phyloP scores from a whole-genome alignment of 2,329 filamentous ascomycete genomes.

The Epichloe typhina region DNA sequence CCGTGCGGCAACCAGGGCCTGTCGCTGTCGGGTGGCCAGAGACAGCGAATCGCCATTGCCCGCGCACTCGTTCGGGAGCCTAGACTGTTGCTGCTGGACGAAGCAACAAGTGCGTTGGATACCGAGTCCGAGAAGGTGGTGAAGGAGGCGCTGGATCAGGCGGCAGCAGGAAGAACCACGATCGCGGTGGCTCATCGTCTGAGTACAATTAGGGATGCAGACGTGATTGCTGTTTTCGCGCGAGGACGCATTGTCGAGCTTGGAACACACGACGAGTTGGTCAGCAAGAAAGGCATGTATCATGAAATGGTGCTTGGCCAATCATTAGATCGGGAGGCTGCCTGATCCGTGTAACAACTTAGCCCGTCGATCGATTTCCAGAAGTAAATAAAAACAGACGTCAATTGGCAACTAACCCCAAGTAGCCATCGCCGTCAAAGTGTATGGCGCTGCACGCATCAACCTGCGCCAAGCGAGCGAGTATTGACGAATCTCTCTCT shows the following conservation, averaged over 20 bases:
- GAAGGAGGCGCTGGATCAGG: conserved; percentile 44
- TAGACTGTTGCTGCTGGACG: conserved; percentile 55
- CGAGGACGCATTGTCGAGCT: conserved; percentile 35
- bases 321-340: conserved; percentile 23
- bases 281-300: conserved; percentile 34
- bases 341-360: not conserved
- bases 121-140: conserved; percentile 53
- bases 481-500: too few species aligned
- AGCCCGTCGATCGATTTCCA: too few species aligned
- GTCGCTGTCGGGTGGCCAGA: conserved; percentile 58
- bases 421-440: too few species aligned
- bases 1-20: conserved; percentile 53
- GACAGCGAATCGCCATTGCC: conserved; percentile 61
- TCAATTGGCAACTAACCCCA: too few species aligned
- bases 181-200: conserved; percentile 53
- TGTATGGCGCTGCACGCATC: too few species aligned
- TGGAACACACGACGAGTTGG: conserved; percentile 47
- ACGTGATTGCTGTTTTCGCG: conserved; percentile 48
- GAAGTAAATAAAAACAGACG: too few species aligned
- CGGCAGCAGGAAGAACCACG: conserved; percentile 33
- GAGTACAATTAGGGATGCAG: conserved; percentile 42
- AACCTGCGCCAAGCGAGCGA: too few species aligned
- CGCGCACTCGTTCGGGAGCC: conserved; percentile 56
- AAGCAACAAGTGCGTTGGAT: conserved; percentile 54
- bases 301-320: conserved; percentile 39